Base-by-base conservation (phyloP, 2,329 filamentous ascomycete species). In the Nigrospora osmanthi region DNA sequence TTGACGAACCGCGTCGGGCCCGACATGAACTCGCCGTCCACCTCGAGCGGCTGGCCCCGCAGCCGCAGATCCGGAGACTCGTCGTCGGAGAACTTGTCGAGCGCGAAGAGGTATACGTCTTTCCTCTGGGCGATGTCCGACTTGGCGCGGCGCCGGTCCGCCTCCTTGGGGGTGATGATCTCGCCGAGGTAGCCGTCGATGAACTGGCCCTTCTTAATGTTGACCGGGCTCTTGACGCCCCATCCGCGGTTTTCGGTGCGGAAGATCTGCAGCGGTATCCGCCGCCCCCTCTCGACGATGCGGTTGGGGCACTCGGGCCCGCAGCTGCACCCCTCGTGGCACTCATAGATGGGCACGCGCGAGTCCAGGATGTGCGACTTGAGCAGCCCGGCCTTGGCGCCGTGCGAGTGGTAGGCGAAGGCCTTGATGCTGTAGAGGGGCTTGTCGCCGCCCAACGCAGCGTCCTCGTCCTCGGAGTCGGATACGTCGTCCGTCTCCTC, bases 1-100 rank as follows among this genome's bases (percentile, higher is more conserved):
- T 93, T 93, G 60, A 91, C 85, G 62, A 91, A 93, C 3, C 87
- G 77, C 0, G 85, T 87, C 0, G 86, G 85, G 0, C 86, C 86
- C 1, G 87, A 86, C 70, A 83, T 80, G 60, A 85, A 85, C 59
- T 90, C 83, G 11, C 88, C 88, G 46, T 83, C 81, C 0, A 82
- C 75, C 51, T 82, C 79, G 4, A 85, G 64, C 14, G 80, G 72
- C 6, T 73, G 66, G 0, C 72, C 75, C 4, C 71, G 68, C 0
- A 85, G 69, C 1, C 78, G 68, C n/a, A 69, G 65, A 48, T 83
- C 78, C 11, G 72, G 65, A 1, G 76, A 80, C 6, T 71, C 54
- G 0, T 71, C 65, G 44, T 85, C 75, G 1, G 71, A 77, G 58
- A 90, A 91, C 58, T 93, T 93, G 68, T 94, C 88, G 2, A 94